A percentile compares a stretch with the other conserved stretches of the same genome.
Conservation (phyloP, 2,329 filamentous ascomycete species). For the Aschersonia sp. region DNA sequence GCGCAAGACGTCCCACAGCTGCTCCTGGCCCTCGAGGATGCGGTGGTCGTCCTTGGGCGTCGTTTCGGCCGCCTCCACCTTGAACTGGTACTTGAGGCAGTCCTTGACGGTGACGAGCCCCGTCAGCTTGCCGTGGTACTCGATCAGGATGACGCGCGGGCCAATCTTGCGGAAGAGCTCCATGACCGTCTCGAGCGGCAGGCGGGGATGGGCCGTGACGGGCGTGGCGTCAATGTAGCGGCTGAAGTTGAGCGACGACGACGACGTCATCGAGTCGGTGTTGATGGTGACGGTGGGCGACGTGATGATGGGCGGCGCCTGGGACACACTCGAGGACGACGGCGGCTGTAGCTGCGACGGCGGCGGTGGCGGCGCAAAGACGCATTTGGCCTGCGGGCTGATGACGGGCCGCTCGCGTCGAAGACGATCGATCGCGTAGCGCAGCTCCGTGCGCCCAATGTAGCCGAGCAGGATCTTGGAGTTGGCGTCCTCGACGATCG, state of each 20-base stretch:
- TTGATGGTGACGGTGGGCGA: slow-evolving; percentile 42
- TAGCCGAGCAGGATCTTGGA: slow-evolving; percentile 73
- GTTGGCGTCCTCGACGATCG: slow-evolving; percentile 63
- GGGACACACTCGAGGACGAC: slow-evolving; percentile 14
- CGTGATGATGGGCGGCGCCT: slow-evolving; percentile 22
- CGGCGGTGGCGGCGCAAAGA: slow-evolving; percentile 41
- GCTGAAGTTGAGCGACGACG: slow-evolving; percentile 59
- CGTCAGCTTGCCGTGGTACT: slow-evolving; percentile 69
- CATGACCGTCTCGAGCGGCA: slow-evolving; percentile 94
- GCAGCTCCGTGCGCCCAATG: slow-evolving; percentile 81
- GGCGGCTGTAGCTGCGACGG: slow-evolving; percentile 7
- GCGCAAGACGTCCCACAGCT: slow-evolving; percentile 45
- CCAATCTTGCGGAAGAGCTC: slow-evolving; percentile 98
- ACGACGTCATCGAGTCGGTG: slow-evolving; percentile 35
- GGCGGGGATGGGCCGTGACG: slow-evolving; percentile 75
- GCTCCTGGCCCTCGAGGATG: slow-evolving; percentile 44
- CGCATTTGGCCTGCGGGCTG: slow-evolving; percentile 55
- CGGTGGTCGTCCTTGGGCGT: slow-evolving; percentile 44
- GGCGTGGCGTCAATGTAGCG: slow-evolving; percentile 83
- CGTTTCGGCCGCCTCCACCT: slow-evolving; percentile 71
- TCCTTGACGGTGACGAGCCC: slow-evolving; percentile 94
- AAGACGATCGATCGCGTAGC: slow-evolving; percentile 75
- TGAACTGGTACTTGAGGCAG: slow-evolving; percentile 94
- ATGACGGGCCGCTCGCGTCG: slow-evolving; percentile 50
- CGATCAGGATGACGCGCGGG: slow-evolving; percentile 80